Conservation (phyloP, 164 flowering plant species). For the Brasenia schreberi region DNA sequence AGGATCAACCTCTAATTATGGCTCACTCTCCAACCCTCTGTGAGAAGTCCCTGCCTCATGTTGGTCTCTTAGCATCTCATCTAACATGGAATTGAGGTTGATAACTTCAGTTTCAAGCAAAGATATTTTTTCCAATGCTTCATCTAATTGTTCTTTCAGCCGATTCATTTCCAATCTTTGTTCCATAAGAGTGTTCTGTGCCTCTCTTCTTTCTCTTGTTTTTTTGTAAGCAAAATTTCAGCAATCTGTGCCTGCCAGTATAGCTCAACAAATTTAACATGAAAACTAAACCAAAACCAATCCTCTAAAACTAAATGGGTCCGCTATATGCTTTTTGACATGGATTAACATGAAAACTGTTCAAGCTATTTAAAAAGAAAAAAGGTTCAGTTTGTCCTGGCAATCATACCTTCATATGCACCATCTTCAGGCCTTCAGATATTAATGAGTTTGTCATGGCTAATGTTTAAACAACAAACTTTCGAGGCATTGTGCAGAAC, state of each 20-base stretch:
- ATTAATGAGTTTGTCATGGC: too few relatives aligned
- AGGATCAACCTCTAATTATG: not conserved
- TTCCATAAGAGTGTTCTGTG: slow-evolving; percentile 30
- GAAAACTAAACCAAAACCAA: not conserved
- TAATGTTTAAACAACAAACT: too few relatives aligned
- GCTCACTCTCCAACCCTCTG: not conserved
- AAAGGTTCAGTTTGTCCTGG: too few relatives aligned
- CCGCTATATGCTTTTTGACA: too few relatives aligned
- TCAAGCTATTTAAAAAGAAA: too few relatives aligned
- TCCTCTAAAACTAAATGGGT: too few relatives aligned
- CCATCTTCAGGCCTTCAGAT: too few relatives aligned
- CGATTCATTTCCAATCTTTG: slow-evolving; percentile 31
- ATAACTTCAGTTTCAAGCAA: slow-evolving; percentile 32
- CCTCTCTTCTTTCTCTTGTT: slow-evolving; percentile 20
- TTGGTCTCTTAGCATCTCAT: slow-evolving; percentile 45
- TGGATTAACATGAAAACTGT: too few relatives aligned
- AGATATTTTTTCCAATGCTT: slow-evolving; percentile 14
- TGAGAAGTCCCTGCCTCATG: slow-evolving; percentile 13
- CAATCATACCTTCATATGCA: too few relatives aligned
- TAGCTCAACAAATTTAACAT: not conserved
- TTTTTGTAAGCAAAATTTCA: not conserved
- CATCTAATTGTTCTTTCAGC: slow-evolving; percentile 26
- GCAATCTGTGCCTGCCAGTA: not conserved
- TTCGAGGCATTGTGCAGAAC: too few relatives aligned
- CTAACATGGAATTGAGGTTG: slow-evolving; percentile 23